phyloP scores from a whole-genome alignment of 2,329 filamentous ascomycete species.

The Fusarium sp. region DNA sequence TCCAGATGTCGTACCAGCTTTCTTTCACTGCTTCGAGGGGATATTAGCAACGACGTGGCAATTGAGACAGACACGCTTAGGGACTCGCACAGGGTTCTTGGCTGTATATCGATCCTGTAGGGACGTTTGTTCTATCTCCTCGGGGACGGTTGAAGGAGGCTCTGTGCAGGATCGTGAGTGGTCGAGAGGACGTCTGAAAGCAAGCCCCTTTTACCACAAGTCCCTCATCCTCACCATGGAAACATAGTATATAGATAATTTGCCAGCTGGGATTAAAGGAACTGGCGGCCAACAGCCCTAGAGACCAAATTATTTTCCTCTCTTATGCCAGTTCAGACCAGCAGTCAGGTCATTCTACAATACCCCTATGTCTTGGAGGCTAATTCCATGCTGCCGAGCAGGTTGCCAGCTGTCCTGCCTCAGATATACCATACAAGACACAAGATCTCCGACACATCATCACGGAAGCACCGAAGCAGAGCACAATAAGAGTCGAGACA shows the following conservation, averaged over 20 bases:
- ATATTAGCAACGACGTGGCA: constrained; percentile 4
- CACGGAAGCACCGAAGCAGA: constrained; percentile 29
- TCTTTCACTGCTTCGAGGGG: not conserved
- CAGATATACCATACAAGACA: not conserved
- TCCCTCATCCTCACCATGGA: not conserved
- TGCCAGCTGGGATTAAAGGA: too few species aligned
- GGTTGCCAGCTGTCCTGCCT: not conserved
- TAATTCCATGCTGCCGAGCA: not conserved
- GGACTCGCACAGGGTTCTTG: constrained; percentile 7
- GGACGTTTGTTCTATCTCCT: not conserved
- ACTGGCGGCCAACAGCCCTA: too few species aligned
- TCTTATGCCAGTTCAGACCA: not conserved
- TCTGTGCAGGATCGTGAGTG: not conserved
- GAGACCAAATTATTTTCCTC: too few species aligned
- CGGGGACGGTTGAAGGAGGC: not conserved
- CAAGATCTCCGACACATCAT: not conserved
- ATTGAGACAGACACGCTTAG: constrained; percentile 22
- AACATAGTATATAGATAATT: too few species aligned
- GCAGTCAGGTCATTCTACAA: fast-evolving
- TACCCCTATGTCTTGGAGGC: not conserved
- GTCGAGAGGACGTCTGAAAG: fast-evolving
- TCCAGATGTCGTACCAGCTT: not conserved
- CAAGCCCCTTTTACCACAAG: not conserved
- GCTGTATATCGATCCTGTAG: not conserved
- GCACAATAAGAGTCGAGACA: constrained; percentile 13